phyloP scores from a whole-genome alignment of 371 early-diverging fungal genomes.

The Sporodiniella umbellata region DNA sequence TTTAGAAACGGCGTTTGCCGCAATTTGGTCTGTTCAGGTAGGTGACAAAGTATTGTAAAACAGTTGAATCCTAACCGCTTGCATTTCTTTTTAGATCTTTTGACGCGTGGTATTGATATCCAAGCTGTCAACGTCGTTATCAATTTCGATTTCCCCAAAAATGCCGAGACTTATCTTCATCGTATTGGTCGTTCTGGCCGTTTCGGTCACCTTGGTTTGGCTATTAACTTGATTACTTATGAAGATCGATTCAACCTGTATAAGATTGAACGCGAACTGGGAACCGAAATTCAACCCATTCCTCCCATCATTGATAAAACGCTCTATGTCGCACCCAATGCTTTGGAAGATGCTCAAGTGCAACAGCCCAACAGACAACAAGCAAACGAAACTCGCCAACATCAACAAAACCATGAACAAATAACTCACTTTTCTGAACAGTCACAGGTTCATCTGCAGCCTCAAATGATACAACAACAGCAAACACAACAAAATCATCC shows the following conservation, averaged over 20 bases:
- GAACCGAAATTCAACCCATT: slow-evolving; percentile 94
- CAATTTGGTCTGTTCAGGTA: slow-evolving; percentile 89
- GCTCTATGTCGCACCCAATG: slow-evolving; percentile 76
- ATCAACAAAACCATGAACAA: slow-evolving; percentile 40
- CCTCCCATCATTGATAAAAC: slow-evolving; percentile 91
- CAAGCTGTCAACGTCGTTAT: slow-evolving; percentile 99
- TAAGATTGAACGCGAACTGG: slow-evolving; percentile 94
- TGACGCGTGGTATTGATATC: slow-evolving; percentile 99
- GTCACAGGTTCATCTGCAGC: too few relatives aligned
- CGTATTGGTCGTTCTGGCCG: slow-evolving; percentile 97
- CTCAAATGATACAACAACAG: background rate
- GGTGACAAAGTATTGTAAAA: too few relatives aligned
- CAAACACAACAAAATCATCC: background rate
- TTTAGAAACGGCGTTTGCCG: slow-evolving; percentile 95
- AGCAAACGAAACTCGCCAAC: slow-evolving; percentile 45
- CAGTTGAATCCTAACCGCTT: too few relatives aligned
- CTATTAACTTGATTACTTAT: slow-evolving; percentile 95
- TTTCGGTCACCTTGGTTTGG: slow-evolving; percentile 96
- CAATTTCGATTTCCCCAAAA: slow-evolving; percentile 99
- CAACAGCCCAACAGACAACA: slow-evolving; percentile 45
- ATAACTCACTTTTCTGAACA: too few relatives aligned
- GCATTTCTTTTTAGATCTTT: slow-evolving; percentile 67
- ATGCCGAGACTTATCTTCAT: slow-evolving; percentile 98
- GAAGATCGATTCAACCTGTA: slow-evolving; percentile 94
- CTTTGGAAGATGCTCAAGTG: slow-evolving; percentile 48